Evolutionary conservation across 1,139 yeast species (phyloP), one percentile per base, ranked within the genome.

Genomic region (Sugiyamaella sp.): DNA sequence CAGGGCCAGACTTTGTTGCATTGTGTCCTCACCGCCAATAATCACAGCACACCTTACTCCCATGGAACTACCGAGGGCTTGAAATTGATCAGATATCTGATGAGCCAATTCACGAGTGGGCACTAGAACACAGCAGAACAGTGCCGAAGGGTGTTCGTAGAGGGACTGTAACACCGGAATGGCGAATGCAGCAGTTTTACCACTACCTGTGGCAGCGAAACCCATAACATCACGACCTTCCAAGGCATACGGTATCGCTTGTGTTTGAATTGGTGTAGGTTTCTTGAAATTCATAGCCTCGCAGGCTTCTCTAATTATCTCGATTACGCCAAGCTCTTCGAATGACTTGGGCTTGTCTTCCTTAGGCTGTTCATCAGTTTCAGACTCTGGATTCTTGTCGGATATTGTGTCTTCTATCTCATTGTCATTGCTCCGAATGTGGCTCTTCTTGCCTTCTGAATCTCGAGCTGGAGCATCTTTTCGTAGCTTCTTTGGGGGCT

Each of bases 11-110:
- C 97, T 95, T 71, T 93, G 99, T 65, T 90, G 96, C 95, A 93
- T 89, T 89, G 89, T 88, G 66, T 89, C 96, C 95, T 93, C 93
- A 60, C 99, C 99, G 62, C 99, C 99, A 40, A 93, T 97, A 59
- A 93, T 81, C 58, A 96, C 91, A 2, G 84, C 85, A 29, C 93
- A 79, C 64, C 96, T 77, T 40, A 91, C 79, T 0, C 99, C 99
- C 95, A 93, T 91, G 16, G 84, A 75, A 0, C 89, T 74, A 0
- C 99, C 99, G 50, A 93, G 73, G 0, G 98, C 97, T 68, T 90
- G 97, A 68, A 93, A 95, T 12, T 97, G 93, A 64, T 90, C 96
- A 62, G 91, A 86, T 62, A 95, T 93, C 70, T 93, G 99, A 69
- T 87, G 90, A 0, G 99, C 99, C 68, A 93, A 76, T 73, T 93